A percentile compares a stretch with the other conserved stretches of the same genome.
Conservation (phyloP, 2,329 filamentous ascomycete genomes). For the Stemphylium lycopersici region DNA sequence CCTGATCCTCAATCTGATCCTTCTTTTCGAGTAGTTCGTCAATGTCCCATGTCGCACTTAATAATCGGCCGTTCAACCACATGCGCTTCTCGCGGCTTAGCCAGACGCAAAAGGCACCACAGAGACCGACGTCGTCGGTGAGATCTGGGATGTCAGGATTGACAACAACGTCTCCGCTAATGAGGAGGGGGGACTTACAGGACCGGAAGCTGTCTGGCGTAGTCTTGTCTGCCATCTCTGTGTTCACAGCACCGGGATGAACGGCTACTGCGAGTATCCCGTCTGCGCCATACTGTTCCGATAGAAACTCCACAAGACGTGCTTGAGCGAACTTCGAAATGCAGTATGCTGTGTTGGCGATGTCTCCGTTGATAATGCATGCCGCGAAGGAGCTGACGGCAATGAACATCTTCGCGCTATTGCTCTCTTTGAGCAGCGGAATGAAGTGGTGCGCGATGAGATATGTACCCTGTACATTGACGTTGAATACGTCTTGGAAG, state of each 20-base stretch:
- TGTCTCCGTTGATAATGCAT: slow-evolving; percentile 47
- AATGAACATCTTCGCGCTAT: slow-evolving; percentile 32
- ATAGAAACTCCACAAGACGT: slow-evolving; percentile 33
- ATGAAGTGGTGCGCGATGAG: slow-evolving; percentile 47
- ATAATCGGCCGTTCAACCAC: slow-evolving; percentile 39
- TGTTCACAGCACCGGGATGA: slow-evolving; percentile 41
- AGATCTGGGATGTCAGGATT: slow-evolving; percentile 24
- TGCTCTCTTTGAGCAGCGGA: slow-evolving; percentile 28
- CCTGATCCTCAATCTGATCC: slow-evolving; percentile 26
- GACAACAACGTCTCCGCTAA: background rate
- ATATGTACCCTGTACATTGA: slow-evolving; percentile 49
- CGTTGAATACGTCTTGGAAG: slow-evolving; percentile 45
- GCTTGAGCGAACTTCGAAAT: slow-evolving; percentile 40
- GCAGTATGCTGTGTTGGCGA: slow-evolving; percentile 48
- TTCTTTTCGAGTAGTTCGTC: slow-evolving; percentile 34
- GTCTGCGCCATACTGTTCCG: slow-evolving; percentile 31
- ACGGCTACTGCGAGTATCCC: slow-evolving; percentile 34
- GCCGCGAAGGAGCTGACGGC: slow-evolving; percentile 39
- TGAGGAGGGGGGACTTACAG: slow-evolving; percentile 22
- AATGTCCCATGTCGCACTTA: slow-evolving; percentile 41
- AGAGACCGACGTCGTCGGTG: slow-evolving; percentile 36
- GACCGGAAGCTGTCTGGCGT: slow-evolving; percentile 34
- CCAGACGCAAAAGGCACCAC: slow-evolving; percentile 45
- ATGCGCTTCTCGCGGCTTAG: slow-evolving; percentile 35
- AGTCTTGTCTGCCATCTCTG: slow-evolving; percentile 34